phyloP scores from a whole-genome alignment of 805 yeast genomes.

The Starmerella lactis-condensi region DNA sequence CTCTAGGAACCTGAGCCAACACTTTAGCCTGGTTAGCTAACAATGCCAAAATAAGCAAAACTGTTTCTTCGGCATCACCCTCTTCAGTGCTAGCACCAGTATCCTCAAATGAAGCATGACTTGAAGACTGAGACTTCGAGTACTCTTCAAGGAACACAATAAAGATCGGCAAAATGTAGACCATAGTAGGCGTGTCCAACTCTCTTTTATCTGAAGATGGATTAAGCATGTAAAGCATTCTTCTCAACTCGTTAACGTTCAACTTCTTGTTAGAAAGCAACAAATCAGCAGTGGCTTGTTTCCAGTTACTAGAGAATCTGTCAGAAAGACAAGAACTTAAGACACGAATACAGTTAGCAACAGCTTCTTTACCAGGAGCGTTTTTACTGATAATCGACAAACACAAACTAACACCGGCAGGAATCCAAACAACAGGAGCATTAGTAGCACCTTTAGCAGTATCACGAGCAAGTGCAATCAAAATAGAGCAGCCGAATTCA shows the following conservation, averaged over 20 bases:
- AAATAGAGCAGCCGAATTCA: constrained; percentile 34
- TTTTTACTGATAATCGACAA: constrained; percentile 27
- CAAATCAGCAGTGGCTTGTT: constrained; percentile 49
- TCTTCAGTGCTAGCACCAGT: constrained; percentile 18
- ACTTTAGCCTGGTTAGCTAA: constrained; percentile 31
- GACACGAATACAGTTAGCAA: constrained; percentile 32
- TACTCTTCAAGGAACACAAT: constrained; percentile 35
- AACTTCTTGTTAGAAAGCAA: constrained; percentile 32
- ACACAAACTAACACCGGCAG: constrained; percentile 37
- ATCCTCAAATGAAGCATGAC: too few species aligned
- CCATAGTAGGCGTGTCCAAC: constrained; percentile 47
- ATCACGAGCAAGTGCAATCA: constrained; percentile 32
- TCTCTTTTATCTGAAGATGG: constrained; percentile 55
- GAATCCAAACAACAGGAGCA: constrained; percentile 54
- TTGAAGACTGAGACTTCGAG: too few species aligned
- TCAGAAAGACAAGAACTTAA: constrained; percentile 35
- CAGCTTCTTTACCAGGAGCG: constrained; percentile 24
- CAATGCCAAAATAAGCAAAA: constrained; percentile 56
- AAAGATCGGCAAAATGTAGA: constrained; percentile 59
- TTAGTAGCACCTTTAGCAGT: constrained; percentile 37
- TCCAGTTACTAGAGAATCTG: constrained; percentile 29
- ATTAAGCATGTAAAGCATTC: constrained; percentile 58
- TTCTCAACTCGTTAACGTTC: constrained; percentile 34
- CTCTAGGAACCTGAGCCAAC: constrained; percentile 49
- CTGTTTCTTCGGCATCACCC: constrained; percentile 61